Percentiles rank a stretch among this genome's conserved stretches.
These are phyloP conservation scores for Xanthoconium separans DNA, from an alignment of 1,284 basidiomycete species.

Conservation along the genomic window DNA sequence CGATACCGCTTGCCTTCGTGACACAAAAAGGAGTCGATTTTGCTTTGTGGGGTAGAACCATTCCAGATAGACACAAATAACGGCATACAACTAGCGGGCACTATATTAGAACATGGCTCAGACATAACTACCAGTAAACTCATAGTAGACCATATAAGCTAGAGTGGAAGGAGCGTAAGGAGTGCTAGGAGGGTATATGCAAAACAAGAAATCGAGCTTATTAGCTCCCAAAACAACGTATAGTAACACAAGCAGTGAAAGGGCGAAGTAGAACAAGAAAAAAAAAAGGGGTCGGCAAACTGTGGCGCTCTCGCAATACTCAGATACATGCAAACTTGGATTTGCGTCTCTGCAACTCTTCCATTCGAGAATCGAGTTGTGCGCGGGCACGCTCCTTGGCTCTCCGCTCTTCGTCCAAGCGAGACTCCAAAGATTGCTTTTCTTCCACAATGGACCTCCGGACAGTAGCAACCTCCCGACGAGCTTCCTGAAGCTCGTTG, in stretches of 20 bases:
- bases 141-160: conserved; percentile 38
- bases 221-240: conserved; percentile 26
- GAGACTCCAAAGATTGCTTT: conserved; percentile 79
- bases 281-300: background rate
- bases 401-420: conserved; percentile 78
- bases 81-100: conserved; percentile 1
- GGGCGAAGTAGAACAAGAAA: conserved; percentile 8
- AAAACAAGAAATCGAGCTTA: conserved; percentile 28
- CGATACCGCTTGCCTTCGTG: too few species aligned
- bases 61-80: background rate
- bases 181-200: conserved; percentile 31
- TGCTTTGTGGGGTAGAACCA: too few species aligned
- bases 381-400: conserved; percentile 80
- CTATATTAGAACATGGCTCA: conserved; percentile 31
- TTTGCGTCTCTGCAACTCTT: conserved; percentile 77
- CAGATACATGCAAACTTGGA: conserved; percentile 83
- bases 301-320: conserved; percentile 8
- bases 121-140: conserved; percentile 28
- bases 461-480: conserved; percentile 74
- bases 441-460: conserved; percentile 80
- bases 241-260: conserved; percentile 28
- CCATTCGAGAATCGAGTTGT: conserved; percentile 83
- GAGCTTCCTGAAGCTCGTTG: conserved; percentile 69
- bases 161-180: conserved; percentile 24
- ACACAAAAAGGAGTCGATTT: too few species aligned